Evolutionary conservation across 2,329 filamentous ascomycete species (phyloP), one percentile per base, ranked within the genome.

Genomic region (Lecanoromycetidae sp.): DNA sequence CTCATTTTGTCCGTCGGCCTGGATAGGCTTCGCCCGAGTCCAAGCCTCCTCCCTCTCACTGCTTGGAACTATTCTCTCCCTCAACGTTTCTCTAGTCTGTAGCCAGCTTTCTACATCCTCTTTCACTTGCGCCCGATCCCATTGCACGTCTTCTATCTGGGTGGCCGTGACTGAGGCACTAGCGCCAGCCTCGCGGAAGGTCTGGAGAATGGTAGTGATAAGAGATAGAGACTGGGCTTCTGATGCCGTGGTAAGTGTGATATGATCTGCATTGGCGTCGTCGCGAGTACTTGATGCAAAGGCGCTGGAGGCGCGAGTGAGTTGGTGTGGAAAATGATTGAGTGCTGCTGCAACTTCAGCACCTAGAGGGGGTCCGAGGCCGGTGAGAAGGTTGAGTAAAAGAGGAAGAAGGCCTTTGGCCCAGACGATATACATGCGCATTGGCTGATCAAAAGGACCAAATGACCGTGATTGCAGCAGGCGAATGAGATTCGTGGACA

Each of bases 361-460:
- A 0, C 87, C 88, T 38, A 94, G 79, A 1, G 85, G 83, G 1
- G 80, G 75, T 9, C 87, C 87, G 15, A 98, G 78, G 9, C 84
- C 79, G 50, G 82, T 79, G 17, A 98, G 75, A 23, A 98, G 72
- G 62, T 96, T 96, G 36, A 98, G 74, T 51, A 90, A 82, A 15
- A 98, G 69, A 0, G 91, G 91, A 3, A 98, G 71, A 48, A 96
- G 76, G 1, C 87, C 91, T 55, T 85, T 83, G 17, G 80, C 79
- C 91, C 91, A 98, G 58, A 96, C 88, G 44, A 76, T 76, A 67
- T 94, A 94, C 59, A 94, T 79, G 22, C 90, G 79, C 3, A 77
- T 71, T 12, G 76, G 77, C 5, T 84, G 76, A 36, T 91, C 83
- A 53, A 93, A 87, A 0, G 88, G 87, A 2, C 83, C 84, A 49